Percentiles rank a stretch among this genome's conserved stretches.
Evolutionary conservation across 2,329 filamentous ascomycete species (phyloP).

Genomic region (Keithomyces neogunnii): DNA sequence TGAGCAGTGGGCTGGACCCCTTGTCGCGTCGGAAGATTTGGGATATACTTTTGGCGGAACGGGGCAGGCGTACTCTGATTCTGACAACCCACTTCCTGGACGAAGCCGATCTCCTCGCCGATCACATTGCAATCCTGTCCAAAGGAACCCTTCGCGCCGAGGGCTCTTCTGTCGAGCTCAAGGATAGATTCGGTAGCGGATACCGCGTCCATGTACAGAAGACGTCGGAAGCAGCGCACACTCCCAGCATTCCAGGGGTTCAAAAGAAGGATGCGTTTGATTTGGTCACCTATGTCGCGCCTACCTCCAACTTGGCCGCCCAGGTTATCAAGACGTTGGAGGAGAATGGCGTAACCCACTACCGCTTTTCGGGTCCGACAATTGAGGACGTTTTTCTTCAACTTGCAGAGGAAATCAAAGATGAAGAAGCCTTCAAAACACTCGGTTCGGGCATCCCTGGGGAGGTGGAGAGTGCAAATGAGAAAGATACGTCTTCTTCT

Average conservation of each 20-base stretch:
- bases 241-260: slow-evolving; percentile 46
- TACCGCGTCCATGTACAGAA: slow-evolving; percentile 74
- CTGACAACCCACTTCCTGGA: slow-evolving; percentile 91
- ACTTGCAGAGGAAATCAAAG: slow-evolving; percentile 69
- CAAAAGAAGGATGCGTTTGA: slow-evolving; percentile 56
- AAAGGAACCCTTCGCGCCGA: slow-evolving; percentile 74
- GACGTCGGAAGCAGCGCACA: slow-evolving; percentile 36
- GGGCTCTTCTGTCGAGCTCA: slow-evolving; percentile 79
- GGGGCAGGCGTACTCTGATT: slow-evolving; percentile 73
- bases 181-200: slow-evolving; percentile 71
- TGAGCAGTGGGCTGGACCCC: slow-evolving; percentile 81
- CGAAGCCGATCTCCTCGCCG: slow-evolving; percentile 81
- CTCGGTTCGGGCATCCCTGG: slow-evolving; percentile 12
- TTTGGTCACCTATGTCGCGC: slow-evolving; percentile 63
- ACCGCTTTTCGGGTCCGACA: slow-evolving; percentile 79
- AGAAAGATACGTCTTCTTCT: slow-evolving; percentile 13
- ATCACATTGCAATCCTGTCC: slow-evolving; percentile 81
- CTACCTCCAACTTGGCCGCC: slow-evolving; percentile 62
- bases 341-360: slow-evolving; percentile 58
- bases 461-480: slow-evolving; percentile 14
- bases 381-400: slow-evolving; percentile 90
- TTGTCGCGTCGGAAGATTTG: slow-evolving; percentile 82
- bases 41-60: slow-evolving; percentile 83
- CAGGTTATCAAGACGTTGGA: slow-evolving; percentile 64
- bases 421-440: slow-evolving; percentile 31